phyloP scores from a whole-genome alignment of 768 basidiomycete species.

The Mycena maculata region DNA sequence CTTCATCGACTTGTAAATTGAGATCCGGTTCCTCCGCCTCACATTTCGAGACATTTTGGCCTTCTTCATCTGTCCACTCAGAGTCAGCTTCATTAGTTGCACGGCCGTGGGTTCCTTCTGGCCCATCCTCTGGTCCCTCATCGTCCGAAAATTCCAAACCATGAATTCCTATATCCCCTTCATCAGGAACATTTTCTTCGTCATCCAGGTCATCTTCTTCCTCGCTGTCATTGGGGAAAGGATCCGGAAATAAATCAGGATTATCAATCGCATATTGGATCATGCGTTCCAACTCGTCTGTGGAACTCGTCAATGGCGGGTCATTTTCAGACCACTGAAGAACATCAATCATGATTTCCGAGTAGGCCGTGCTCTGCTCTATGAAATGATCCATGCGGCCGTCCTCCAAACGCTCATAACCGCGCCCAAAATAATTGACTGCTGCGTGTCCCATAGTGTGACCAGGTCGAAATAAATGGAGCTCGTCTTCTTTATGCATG shows the following conservation, averaged over 20 bases:
- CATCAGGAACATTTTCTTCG: background rate
- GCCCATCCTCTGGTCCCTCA: background rate
- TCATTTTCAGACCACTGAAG: background rate
- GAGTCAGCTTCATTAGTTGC: background rate
- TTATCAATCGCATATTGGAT: conserved; percentile 2
- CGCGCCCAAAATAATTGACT: conserved; percentile 17
- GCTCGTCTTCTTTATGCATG: too few species aligned
- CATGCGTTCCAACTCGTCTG: background rate
- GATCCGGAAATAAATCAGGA: background rate
- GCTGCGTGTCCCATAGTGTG: conserved; percentile 22
- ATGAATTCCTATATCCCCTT: background rate
- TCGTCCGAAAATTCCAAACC: conserved; percentile 7
- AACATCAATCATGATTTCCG: conserved; percentile 19
- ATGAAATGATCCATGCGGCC: conserved; percentile 14
- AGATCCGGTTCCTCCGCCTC: conserved; percentile 5
- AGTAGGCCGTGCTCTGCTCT: conserved; percentile 17
- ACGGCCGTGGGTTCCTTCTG: background rate
- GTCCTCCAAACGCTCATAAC: conserved; percentile 20
- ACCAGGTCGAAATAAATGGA: conserved; percentile 20
- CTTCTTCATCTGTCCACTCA: background rate
- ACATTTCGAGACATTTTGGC: background rate
- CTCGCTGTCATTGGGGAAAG: too few species aligned
- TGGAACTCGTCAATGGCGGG: too few species aligned
- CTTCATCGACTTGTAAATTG: conserved; percentile 1
- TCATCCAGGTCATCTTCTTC: background rate